phyloP scores from a whole-genome alignment of 2,329 filamentous ascomycete genomes.

The Pseudopithomyces maydicus region DNA sequence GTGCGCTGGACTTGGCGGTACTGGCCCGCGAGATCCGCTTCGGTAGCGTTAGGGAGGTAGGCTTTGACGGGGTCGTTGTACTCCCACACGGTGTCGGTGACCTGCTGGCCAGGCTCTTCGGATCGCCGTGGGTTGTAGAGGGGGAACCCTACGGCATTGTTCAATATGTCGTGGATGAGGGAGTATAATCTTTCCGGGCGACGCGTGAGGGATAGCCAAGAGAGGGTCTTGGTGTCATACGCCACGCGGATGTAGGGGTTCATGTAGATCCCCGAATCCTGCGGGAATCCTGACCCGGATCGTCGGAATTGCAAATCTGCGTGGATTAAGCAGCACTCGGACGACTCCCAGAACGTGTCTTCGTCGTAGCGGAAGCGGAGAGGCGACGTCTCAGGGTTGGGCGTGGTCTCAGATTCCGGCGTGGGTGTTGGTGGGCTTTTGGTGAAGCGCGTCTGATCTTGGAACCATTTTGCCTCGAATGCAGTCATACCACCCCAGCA shows the following conservation, averaged over 20 bases:
- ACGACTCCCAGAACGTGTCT: conserved; percentile 53
- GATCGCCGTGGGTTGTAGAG: conserved; percentile 64
- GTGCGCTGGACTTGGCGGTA: conserved; percentile 47
- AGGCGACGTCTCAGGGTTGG: conserved; percentile 38
- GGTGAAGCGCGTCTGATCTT: conserved; percentile 39
- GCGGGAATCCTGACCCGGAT: conserved; percentile 44
- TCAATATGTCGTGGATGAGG: conserved; percentile 63
- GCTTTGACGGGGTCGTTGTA: conserved; percentile 39
- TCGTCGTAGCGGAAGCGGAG: conserved; percentile 51
- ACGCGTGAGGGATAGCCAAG: conserved; percentile 63
- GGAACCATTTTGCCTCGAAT: conserved; percentile 66
- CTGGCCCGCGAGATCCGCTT: conserved; percentile 31
- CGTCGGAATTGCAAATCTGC: conserved; percentile 48
- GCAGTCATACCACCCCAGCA: conserved; percentile 81
- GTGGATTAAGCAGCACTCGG: conserved; percentile 56
- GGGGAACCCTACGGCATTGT: conserved; percentile 61
- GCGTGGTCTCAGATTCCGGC: conserved; percentile 18
- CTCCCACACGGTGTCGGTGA: conserved; percentile 60
- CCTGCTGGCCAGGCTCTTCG: conserved; percentile 62
- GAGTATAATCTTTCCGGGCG: conserved; percentile 70
- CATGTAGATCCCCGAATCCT: conserved; percentile 68
- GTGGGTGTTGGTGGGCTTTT: conserved; percentile 8
- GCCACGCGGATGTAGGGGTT: conserved; percentile 77
- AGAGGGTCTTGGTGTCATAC: conserved; percentile 63
- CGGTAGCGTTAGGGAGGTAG: conserved; percentile 29